phyloP scores from a whole-genome alignment of 1,284 basidiomycete genomes.

The Sporisorium iseilematis-ciliati region DNA sequence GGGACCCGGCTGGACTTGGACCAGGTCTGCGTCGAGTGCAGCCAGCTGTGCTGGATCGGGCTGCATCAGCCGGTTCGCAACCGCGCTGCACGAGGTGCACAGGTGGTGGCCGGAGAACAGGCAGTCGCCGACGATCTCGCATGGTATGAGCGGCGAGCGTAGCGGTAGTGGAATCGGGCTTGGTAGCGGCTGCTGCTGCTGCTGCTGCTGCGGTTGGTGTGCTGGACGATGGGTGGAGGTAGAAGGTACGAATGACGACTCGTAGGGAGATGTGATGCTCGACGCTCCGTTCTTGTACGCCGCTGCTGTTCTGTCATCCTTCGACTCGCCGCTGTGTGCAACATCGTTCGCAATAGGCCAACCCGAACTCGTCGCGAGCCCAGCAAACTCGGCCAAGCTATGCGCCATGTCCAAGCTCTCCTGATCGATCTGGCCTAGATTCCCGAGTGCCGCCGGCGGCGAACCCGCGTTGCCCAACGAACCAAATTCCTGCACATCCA shows the following conservation, averaged over 20 bases:
- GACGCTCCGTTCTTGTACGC: slow-evolving; percentile 3
- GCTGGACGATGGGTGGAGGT: slow-evolving; percentile 5
- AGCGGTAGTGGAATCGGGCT: slow-evolving; percentile 2
- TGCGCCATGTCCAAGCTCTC: slow-evolving; percentile 30
- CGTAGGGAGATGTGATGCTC: not conserved
- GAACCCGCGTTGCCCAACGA: slow-evolving; percentile 13
- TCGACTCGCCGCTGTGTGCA: not conserved
- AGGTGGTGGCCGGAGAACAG: slow-evolving; percentile 42
- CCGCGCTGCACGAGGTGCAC: slow-evolving; percentile 37
- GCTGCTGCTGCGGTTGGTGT: slow-evolving; percentile 6
- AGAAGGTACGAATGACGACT: slow-evolving; percentile 3
- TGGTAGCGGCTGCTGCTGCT: no score
- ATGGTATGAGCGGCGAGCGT: slow-evolving; percentile 9
- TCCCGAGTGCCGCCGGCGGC: slow-evolving; percentile 18
- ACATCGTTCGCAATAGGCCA: slow-evolving; percentile 14
- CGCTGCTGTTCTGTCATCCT: slow-evolving; percentile 4
- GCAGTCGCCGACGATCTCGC: slow-evolving; percentile 48
- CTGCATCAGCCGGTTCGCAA: slow-evolving; percentile 44
- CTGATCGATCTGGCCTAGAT: slow-evolving; percentile 9
- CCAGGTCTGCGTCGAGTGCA: slow-evolving; percentile 25
- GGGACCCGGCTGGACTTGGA: slow-evolving; percentile 33
- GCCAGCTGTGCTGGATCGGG: slow-evolving; percentile 28
- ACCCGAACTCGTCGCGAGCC: slow-evolving; percentile 33
- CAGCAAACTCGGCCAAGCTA: slow-evolving; percentile 39
- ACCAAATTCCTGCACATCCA: slow-evolving; percentile 14